A percentile compares a stretch with the other conserved stretches of the same genome.
phyloP scores from a whole-genome alignment of 768 basidiomycete genomes.

The Mycena amicta region DNA sequence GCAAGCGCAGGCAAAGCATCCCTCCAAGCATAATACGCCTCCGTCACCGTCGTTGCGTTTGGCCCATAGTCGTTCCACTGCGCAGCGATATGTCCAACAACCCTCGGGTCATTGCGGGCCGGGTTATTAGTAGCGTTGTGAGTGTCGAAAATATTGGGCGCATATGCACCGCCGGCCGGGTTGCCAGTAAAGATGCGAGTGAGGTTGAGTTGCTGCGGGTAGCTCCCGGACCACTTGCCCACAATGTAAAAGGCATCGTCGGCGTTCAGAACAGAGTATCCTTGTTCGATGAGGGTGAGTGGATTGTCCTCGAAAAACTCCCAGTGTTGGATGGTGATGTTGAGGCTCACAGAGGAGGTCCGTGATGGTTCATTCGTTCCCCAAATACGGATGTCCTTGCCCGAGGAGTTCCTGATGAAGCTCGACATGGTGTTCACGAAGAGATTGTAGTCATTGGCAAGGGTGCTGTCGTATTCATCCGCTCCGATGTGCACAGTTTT shows the following conservation, averaged over 20 bases:
- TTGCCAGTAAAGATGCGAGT: conserved; percentile 21
- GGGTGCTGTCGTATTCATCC: conserved; percentile 19
- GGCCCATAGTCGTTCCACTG: conserved; percentile 23
- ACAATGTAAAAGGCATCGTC: conserved; percentile 23
- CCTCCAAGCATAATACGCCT: conserved; percentile 23
- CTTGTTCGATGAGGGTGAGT: conserved; percentile 5
- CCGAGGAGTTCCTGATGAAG: conserved; percentile 11
- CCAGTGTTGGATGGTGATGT: conserved; percentile 24
- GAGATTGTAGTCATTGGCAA: conserved; percentile 18
- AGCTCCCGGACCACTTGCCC: conserved; percentile 19
- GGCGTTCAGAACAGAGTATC: conserved; percentile 16
- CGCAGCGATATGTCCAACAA: conserved; percentile 19
- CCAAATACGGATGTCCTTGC: conserved; percentile 22
- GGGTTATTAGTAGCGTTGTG: conserved; percentile 22
- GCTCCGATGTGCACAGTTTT: conserved; percentile 23
- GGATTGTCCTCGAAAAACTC: conserved; percentile 24
- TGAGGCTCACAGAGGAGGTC: conserved; percentile 16
- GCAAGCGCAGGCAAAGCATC: conserved; percentile 21
- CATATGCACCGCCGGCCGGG: conserved; percentile 21
- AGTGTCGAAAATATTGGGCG: conserved; percentile 20
- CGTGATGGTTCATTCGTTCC: conserved; percentile 22
- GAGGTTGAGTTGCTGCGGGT: conserved; percentile 20
- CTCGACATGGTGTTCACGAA: conserved; percentile 21
- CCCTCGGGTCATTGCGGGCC: conserved; percentile 10
- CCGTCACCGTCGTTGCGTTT: conserved; percentile 18